Evolutionary conservation across 768 basidiomycete species (phyloP), one percentile per base, ranked within the genome.

Genomic region (Russula lepida): DNA sequence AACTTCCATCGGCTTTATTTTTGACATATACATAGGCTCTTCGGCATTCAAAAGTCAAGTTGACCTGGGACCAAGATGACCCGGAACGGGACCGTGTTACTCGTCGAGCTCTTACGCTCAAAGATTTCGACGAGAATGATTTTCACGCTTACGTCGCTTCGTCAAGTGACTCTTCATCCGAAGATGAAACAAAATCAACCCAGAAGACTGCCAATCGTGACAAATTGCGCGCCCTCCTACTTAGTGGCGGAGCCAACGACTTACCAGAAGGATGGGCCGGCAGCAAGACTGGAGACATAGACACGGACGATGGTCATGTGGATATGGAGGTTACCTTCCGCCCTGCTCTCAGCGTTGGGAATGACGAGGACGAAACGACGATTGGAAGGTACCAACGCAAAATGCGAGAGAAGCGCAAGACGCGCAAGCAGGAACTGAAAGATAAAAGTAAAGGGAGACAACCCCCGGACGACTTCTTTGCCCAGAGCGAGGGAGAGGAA

Each of bases 51-150:
- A 97, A 93, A 77, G 95, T 98, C 62, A 97, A 92, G 69, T 81
- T 98, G 33, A 97, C 95, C 5, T 99, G 97, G 97, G 97, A 99
- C 66, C 91, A 94, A 57, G 97, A 98, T 72, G 95, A 98, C 66
- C 86, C 90, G 0, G 89, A 94, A 68, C 86, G 95, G 43, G 81
- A 79, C 59, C 84, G 84, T 47, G 68, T 94, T 52, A 92, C 94
- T 1, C 84, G 93, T 49, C 86, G 93, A 23, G 77, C 78, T 0
- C 76, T 97, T 44, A 83, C 89, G 0, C 80, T 81, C 56, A 86
- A 92, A 69, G 92, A 98, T 70, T 86, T 98, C 28, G 94, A 97
- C 52, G 88, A 95, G 60, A 83, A 84, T 57, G 94, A 98, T 69
- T 98, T 95, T 78, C 83, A 79, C 54, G 88, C 72, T 12, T 74